Evolutionary conservation across 2,329 filamentous ascomycete species (phyloP), one percentile per base, ranked within the genome.

Genomic region (Pezicula neosporulosa): DNA sequence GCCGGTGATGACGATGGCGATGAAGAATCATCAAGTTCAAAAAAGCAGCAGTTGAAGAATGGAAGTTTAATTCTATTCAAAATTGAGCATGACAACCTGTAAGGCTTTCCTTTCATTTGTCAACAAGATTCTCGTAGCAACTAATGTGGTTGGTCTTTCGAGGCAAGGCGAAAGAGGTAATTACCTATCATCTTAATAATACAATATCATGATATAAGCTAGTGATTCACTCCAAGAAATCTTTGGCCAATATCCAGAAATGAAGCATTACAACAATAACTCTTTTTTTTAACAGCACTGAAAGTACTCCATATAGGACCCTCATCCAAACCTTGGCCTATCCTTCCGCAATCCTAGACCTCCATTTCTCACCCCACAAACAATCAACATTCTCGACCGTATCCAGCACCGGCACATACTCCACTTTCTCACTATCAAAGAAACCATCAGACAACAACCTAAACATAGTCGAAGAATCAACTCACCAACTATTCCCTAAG

Each of bases 321-420:
- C 72, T 78, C 50, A 62, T 86, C 4, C 81, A 89, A 63, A 85
- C 78, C 1, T 56, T 85, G 4, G 63, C 73, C 5, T 83, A 88
- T 19, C 79, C 83, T 4, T 90, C 85, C 48, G 92, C 90, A 6
- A 79, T 97, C 27, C 78, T 97, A 48, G 92, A 97, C 66, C 74
- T 97, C 28, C 89, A 92, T 60, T 97, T 97, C 67, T 82, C 86
- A 54, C 82, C 80, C 1, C 64, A 70, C 47, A 56, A 62, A 2
- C 71, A 69, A 46, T 75, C 77, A 28, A 70, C 87, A 3, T 77
- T 96, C 48, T 90, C 84, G 9, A 83, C 86, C 3, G 89, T 90
- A 8, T 89, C 88, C 1, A 96, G 90, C 55, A 89, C 87, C 1
- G 89, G 87, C 0, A 77, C 78, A 0, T 70, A 95, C 12, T 78